Base-by-base conservation (phyloP, 306 rosid genomes). In the Cucumis cinereus region DNA sequence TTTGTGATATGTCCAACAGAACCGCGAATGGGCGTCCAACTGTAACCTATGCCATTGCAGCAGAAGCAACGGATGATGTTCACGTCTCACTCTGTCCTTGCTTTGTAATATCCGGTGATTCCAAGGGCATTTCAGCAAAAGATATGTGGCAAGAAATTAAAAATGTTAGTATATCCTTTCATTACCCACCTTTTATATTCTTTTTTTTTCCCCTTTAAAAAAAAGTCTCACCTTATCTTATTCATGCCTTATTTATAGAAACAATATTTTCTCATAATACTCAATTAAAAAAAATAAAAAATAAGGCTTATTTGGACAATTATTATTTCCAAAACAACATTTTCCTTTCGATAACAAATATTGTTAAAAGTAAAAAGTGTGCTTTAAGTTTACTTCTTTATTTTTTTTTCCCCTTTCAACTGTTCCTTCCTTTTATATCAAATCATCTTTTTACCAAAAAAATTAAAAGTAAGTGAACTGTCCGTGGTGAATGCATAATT, bases 141-240 rank as follows among this genome's bases (percentile, higher is more conserved):
- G 94, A 90, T 61, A 88, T 93, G 92, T 93, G 98, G 98, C 77
- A 79, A 80, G 90, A 93, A 87, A 82, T 93, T 63, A 91, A 93
- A 83, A 83, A 88, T 89, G 98, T 93, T 20, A 75, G 78, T 72
- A 73, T 16, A 43, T 73, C 49, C 1, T 45, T 12, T 1, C 52
- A 45, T 78, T 35, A 66, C 62, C 41, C 36, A 11, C 9, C 19
- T 24, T 24, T 58, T 24, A 8, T 23, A 4, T 5, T 10, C 11
- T n/a, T 2, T 6, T 20, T 66, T 40, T 6, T 47, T 16, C n/a
- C n/a, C n/a, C 2, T 67, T 23, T 41, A 6, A 11, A 43, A 30
- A 2, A 3, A 12, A 45, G 52, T 45, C 52, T 45, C 52, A 13
- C 17, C 5, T 3, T 13, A 2, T 45, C 16, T 12, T 45, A 5